Evolutionary conservation across 2,329 filamentous ascomycete species (phyloP).

Genomic region (Alternaria solani): DNA sequence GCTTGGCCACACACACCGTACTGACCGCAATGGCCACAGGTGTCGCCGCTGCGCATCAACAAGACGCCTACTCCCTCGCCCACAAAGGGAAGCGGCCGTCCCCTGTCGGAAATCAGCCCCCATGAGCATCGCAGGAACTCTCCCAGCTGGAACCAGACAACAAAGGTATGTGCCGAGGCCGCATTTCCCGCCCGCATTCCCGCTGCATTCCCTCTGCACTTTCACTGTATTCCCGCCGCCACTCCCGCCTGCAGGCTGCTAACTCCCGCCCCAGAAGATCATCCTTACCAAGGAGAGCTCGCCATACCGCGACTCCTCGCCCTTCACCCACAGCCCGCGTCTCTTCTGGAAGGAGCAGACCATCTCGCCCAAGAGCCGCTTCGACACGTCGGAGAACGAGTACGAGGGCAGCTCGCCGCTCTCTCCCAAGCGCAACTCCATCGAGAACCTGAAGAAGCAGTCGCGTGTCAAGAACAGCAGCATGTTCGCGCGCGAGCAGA

Average conservation of each 20-base stretch:
- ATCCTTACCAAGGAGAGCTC: constrained; percentile 76
- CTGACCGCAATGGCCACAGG: constrained; percentile 56
- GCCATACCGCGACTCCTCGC: constrained; percentile 80
- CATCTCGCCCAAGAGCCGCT: constrained; percentile 67
- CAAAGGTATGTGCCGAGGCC: constrained; percentile 64
- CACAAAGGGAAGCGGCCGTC: constrained; percentile 66
- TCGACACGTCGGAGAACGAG: constrained; percentile 71
- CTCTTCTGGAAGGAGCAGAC: constrained; percentile 87
- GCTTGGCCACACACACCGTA: neutral
- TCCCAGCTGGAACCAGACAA: constrained; percentile 81
- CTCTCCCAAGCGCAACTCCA: constrained; percentile 82
- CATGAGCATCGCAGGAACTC: constrained; percentile 90
- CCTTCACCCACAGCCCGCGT: constrained; percentile 76
- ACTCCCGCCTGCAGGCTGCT: constrained; percentile 26
- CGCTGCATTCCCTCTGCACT: too few species aligned
- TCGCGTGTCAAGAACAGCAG: constrained; percentile 98
- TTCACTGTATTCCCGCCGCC: constrained; percentile 1
- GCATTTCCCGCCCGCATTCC: neutral
- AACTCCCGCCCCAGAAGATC: constrained; percentile 65
- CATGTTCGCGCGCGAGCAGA: constrained; percentile 92
- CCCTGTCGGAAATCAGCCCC: constrained; percentile 87
- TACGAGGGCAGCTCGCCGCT: constrained; percentile 66
- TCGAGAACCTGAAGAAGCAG: constrained; percentile 93
- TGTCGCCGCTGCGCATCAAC: constrained; percentile 81
- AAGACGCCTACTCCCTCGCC: constrained; percentile 72